Conservation (phyloP, 352 stramenopile species). For the Phytopythium kandeliae region DNA sequence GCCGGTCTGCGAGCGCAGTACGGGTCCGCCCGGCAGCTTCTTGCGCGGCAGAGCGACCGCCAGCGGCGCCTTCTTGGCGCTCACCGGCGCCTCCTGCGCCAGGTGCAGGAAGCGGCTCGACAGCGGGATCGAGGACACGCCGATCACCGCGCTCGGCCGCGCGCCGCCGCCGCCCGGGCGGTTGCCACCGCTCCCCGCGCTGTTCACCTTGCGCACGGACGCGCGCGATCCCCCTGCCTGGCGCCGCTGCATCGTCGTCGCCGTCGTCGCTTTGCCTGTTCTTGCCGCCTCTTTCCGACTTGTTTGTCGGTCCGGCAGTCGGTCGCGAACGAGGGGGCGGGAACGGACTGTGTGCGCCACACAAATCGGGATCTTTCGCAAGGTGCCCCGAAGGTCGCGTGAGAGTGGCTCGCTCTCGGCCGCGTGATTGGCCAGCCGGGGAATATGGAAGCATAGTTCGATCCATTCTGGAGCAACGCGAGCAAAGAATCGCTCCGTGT, state of each 20-base stretch:
- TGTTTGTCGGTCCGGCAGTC: not conserved
- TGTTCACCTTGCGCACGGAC: constrained; percentile 54
- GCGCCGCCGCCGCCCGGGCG: constrained; percentile 20
- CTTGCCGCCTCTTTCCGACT: not conserved
- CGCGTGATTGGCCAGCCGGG: no score
- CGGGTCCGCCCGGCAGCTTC: constrained; percentile 3
- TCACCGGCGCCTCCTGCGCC: constrained; percentile 33
- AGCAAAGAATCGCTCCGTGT: no score
- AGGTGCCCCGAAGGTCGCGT: not conserved
- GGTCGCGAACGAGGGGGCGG: not conserved
- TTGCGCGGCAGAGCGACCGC: constrained; percentile 12
- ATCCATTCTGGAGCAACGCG: no score
- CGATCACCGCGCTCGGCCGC: constrained; percentile 36
- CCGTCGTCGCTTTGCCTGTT: not conserved
- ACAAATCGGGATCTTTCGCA: not conserved
- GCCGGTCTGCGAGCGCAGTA: constrained; percentile 6
- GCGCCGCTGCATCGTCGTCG: constrained; percentile 22
- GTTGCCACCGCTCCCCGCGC: constrained; percentile 6
- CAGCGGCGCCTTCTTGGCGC: constrained; percentile 1
- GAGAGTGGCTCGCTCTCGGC: no score
- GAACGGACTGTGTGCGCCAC: not conserved
- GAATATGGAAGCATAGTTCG: no score
- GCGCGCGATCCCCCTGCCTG: constrained; percentile 21
- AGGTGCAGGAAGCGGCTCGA: constrained; percentile 73
- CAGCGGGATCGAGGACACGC: constrained; percentile 59